phyloP scores from a whole-genome alignment of 2,329 filamentous ascomycete species.

The Mycosphaerella sp. region DNA sequence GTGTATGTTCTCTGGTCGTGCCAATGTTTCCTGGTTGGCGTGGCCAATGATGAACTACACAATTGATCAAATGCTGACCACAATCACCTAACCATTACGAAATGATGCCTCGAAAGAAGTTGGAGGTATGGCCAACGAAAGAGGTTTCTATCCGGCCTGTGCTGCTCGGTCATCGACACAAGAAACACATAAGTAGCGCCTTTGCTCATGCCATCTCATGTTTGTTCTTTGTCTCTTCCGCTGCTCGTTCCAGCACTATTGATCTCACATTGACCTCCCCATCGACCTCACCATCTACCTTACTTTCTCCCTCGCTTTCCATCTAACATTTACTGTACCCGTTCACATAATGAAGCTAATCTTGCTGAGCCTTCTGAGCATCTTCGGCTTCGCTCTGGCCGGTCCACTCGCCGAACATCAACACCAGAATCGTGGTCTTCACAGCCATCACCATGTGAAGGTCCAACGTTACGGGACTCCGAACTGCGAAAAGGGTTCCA shows the following conservation, averaged over 20 bases:
- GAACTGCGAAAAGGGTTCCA: neutral
- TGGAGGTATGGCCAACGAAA: neutral
- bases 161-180: too few species aligned
- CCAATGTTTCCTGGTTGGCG: neutral
- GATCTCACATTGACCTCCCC: too few species aligned
- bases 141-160: too few species aligned
- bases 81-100: neutral
- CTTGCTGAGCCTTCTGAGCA: neutral
- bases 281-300: neutral
- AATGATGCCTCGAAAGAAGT: neutral
- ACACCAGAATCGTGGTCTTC: neutral
- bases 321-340: neutral
- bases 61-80: neutral
- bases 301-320: neutral
- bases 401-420: constrained; percentile 1
- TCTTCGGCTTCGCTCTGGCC: neutral
- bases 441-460: constrained; percentile 5
- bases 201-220: too few species aligned
- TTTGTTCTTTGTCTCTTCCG: too few species aligned
- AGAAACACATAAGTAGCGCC: too few species aligned
- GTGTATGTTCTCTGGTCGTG: neutral
- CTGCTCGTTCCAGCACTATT: neutral
- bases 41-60: neutral
- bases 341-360: constrained; percentile 2
- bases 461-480: neutral